These are phyloP conservation scores for Endocalyx cinctus DNA, from an alignment of 2,329 filamentous ascomycete genomes.

Conservation along the genomic window DNA sequence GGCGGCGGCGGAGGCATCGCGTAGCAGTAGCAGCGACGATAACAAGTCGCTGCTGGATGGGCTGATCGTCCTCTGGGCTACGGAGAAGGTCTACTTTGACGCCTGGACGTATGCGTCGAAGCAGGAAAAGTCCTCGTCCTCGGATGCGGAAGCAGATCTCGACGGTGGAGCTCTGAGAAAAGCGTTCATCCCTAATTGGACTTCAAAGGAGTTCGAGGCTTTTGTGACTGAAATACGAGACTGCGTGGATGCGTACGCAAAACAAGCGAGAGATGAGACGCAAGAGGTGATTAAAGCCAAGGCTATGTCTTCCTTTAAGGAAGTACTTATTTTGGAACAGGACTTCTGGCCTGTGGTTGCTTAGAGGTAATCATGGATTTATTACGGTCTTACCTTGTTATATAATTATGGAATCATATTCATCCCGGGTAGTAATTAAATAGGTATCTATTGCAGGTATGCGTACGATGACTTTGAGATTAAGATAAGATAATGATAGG, in stretches of 20 bases:
- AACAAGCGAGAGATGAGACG: conserved; percentile 17
- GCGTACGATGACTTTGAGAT: too few relatives aligned
- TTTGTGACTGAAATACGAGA: conserved; percentile 35
- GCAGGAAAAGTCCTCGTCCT: conserved; percentile 19
- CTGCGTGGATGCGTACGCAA: conserved; percentile 26
- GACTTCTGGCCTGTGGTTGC: conserved; percentile 51
- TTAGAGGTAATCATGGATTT: too few relatives aligned
- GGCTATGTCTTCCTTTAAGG: conserved; percentile 40
- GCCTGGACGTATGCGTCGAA: conserved; percentile 51
- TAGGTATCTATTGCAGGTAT: neutral
- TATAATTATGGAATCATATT: too few relatives aligned
- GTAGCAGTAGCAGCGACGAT: too few relatives aligned
- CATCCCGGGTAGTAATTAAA: too few relatives aligned
- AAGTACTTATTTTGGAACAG: conserved; percentile 52
- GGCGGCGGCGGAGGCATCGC: conserved; percentile 2
- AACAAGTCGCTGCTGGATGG: conserved; percentile 51
- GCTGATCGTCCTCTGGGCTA: conserved; percentile 72
- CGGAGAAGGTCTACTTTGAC: conserved; percentile 60
- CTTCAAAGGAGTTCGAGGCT: conserved; percentile 53
- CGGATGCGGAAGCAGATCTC: conserved; percentile 37
- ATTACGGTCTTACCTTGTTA: too few relatives aligned
- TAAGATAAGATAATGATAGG: too few relatives aligned
- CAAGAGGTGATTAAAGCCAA: conserved; percentile 32
- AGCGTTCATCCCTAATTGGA: conserved; percentile 68
- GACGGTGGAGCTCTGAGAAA: conserved; percentile 61